Base-by-base conservation (phyloP, 176 grass and related monocot species). In the Zizania latifolia region DNA sequence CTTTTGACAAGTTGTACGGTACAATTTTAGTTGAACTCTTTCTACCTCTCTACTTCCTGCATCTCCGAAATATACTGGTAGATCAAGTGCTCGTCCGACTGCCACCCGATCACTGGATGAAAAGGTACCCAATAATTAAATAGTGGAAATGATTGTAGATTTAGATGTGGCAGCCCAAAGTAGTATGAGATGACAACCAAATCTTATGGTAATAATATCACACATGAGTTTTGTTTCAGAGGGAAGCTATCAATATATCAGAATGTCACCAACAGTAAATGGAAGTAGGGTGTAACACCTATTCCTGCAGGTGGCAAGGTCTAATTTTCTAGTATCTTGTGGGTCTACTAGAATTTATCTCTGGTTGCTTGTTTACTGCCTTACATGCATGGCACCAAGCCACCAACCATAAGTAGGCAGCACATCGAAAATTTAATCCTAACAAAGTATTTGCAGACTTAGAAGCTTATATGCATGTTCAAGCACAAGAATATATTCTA, bases 11-110 rank as follows among this genome's bases (percentile, higher is more conserved):
- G 56, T 1, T 38, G 17, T 62, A 71, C 1, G 10, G 28, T 15
- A 62, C 23, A 72, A 60, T 31, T 30, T 79, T 41, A 36, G 34
- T 2, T 26, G 2, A 70, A 65, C 34, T 72, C 31, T 8, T 29
- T 75, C 69, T 74, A 94, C 95, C 95, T 99, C 95, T 83, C 92
- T 85, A 77, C 95, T 99, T 72, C 95, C 95, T 69, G 95, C 95
- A 86, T 99, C 95, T 53, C 95, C 95, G 50, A 99, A 99, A 86
- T 94, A 99, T 48, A 99, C 89, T 1, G 95, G 95, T 67, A 99
- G 86, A 44, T 94, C 95, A 79, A 99, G 91, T 29, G 91, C 91
- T 36, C 95, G 95, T 30, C 95, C 95, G 76, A 88, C 89, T 40
- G 91, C 91, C 43, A 99, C 95, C 26, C 95, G 91, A 46, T 99